Base-by-base conservation (phyloP, 1,284 basidiomycete genomes). In the Agroathelia rolfsii region DNA sequence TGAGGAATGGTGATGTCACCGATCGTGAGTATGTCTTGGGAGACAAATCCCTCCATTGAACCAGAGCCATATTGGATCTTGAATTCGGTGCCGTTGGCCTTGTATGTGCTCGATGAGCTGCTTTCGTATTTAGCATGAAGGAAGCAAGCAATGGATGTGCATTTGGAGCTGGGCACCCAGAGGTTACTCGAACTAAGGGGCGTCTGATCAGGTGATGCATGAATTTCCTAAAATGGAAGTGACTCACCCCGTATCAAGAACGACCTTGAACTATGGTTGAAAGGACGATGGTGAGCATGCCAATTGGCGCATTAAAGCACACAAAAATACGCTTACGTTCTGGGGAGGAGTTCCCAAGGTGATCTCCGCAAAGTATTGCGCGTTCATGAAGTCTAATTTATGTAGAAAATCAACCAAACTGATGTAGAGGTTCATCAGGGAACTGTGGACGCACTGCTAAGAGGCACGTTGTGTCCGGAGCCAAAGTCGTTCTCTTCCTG, bases 141-240 rank as follows among this genome's bases (percentile, higher is more conserved):
- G 82, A 98, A 98, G 65, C 95, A 99, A 16, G 95, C 93, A 49
- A 99, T 98, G 20, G 89, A 94, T 8, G 78, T 85, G 66, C 95
- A 99, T 45, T 73, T 61, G 20, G 64, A 60, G 48, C 89, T 89
- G 7, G 95, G 95, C 5, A 95, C 86, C 90, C 90, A 95, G 13
- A 94, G 72, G 55, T 94, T 94, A 56, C 84, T 83, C 28, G 89
- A 93, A 15, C 81, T 83, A 33, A 11, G 29, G 25, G 38, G 24
- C 14, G 35, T 21, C 10, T 23, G 30, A 22, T 15, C 13, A 30
- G 12, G 17, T 24, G 35, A 16, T 14, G 9, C n/a, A 6, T 30
- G 14, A 28, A 21, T 28, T 20, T 17, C 2, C 25, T 9, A 13
- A 14, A 25, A 14, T 27, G 4, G 6, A n/a, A n/a, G n/a, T n/a